Evolutionary conservation across 1,139 yeast genomes (phyloP).

Genomic region (Yamadazyma diospyri): DNA sequence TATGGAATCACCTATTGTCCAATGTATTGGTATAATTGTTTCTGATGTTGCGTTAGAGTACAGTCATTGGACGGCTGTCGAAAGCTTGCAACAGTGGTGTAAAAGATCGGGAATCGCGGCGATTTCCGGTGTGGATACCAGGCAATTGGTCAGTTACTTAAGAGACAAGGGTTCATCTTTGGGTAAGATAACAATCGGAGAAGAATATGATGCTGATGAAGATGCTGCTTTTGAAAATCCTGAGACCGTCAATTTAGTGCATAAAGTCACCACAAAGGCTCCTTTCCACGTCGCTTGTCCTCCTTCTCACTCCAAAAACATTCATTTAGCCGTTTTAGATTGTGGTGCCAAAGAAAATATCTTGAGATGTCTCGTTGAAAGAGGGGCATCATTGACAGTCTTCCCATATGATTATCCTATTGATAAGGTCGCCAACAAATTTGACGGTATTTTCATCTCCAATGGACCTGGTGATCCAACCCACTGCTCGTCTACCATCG

Average conservation of each 20-base stretch:
- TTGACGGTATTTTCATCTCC: slow-evolving; percentile 91
- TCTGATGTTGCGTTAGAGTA: slow-evolving; percentile 93
- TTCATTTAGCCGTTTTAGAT: slow-evolving; percentile 89
- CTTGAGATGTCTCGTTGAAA: slow-evolving; percentile 83
- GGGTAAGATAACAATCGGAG: slow-evolving; percentile 86
- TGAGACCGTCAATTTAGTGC: slow-evolving; percentile 85
- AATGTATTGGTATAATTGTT: slow-evolving; percentile 94
- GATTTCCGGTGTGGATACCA: slow-evolving; percentile 93
- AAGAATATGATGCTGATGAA: slow-evolving; percentile 85
- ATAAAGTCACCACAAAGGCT: slow-evolving; percentile 90
- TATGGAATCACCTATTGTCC: slow-evolving; percentile 87
- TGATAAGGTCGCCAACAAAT: slow-evolving; percentile 84
- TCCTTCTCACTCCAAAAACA: slow-evolving; percentile 49
- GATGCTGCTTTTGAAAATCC: slow-evolving; percentile 93
- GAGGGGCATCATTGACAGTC: slow-evolving; percentile 95
- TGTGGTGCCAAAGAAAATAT: slow-evolving; percentile 99
- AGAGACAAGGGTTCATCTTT: slow-evolving; percentile 95
- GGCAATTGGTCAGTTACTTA: slow-evolving; percentile 85
- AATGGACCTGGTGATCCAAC: slow-evolving; percentile 99
- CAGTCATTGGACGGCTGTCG: slow-evolving; percentile 99
- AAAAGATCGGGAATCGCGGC: slow-evolving; percentile 96
- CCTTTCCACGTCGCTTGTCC: slow-evolving; percentile 86
- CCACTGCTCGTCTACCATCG: slow-evolving; percentile 80
- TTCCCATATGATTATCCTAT: slow-evolving; percentile 95
- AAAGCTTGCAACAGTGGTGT: slow-evolving; percentile 93